Conservation (phyloP, 148 eudicot genomes). For the Oxyria digyna region DNA sequence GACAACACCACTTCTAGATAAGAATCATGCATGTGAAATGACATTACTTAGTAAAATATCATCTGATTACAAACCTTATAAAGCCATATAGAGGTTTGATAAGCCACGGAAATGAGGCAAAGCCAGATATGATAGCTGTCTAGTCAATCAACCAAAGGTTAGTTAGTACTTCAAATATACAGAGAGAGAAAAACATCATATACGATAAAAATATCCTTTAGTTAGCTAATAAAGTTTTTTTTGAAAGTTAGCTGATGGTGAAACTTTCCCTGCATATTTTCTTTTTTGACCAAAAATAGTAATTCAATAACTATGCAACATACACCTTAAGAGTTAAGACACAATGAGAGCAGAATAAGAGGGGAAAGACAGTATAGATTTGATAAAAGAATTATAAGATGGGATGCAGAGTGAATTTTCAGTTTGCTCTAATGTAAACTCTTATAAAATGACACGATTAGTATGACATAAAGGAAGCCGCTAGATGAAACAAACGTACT, state of each 20-base stretch:
- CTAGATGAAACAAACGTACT: slow-evolving; percentile 28
- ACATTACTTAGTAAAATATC: slow-evolving; percentile 1
- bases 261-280: background rate
- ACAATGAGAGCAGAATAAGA: background rate
- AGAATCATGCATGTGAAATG: background rate
- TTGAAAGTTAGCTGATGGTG: too few relatives aligned
- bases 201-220: background rate
- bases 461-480: background rate
- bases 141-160: slow-evolving; percentile 38
- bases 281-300: background rate
- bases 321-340: background rate
- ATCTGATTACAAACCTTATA: slow-evolving; percentile 51
- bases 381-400: background rate
- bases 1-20: background rate
- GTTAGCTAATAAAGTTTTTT: too few relatives aligned
- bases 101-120: slow-evolving; percentile 95
- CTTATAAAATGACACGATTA: background rate
- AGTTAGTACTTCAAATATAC: slow-evolving; percentile 20
- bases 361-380: background rate
- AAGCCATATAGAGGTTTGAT: slow-evolving; percentile 95
- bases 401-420: background rate
- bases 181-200: background rate
- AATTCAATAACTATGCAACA: background rate
- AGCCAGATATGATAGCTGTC: slow-evolving; percentile 95
- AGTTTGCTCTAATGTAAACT: background rate